Percentiles rank a stretch among this genome's conserved stretches.
Evolutionary conservation across 2,329 filamentous ascomycete genomes (phyloP).

Genomic region (Pseudocercospora pini-densiflorae): DNA sequence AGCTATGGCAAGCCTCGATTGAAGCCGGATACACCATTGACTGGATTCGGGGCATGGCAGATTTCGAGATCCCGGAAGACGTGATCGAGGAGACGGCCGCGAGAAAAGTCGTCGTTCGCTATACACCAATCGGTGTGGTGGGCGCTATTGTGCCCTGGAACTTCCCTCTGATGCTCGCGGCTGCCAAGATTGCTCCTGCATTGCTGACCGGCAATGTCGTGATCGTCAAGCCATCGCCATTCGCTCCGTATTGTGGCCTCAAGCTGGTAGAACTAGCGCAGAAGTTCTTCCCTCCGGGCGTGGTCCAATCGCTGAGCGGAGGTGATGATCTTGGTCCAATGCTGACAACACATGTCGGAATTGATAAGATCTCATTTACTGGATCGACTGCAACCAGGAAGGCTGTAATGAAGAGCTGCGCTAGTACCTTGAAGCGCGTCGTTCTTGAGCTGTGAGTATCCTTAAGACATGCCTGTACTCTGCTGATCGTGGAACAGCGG

Average conservation of each 20-base stretch:
- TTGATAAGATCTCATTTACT: conserved; percentile 68
- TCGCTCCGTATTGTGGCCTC: conserved; percentile 62
- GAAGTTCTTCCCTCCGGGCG: conserved; percentile 62
- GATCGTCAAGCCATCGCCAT: conserved; percentile 51
- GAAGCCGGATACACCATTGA: neutral
- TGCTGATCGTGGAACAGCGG: conserved; percentile 37
- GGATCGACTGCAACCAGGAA: conserved; percentile 65
- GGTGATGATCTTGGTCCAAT: conserved; percentile 64
- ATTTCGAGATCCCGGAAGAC: conserved; percentile 45
- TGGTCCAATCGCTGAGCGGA: conserved; percentile 64
- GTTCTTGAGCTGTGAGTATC: conserved; percentile 58
- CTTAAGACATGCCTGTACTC: too few species aligned
- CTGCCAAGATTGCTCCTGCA: conserved; percentile 61
- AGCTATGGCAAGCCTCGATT: too few species aligned
- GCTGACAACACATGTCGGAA: conserved; percentile 62
- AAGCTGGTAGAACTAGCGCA: conserved; percentile 36
- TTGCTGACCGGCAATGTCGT: conserved; percentile 54
- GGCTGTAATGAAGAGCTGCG: conserved; percentile 61
- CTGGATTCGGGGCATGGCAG: neutral
- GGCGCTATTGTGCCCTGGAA: conserved; percentile 55
- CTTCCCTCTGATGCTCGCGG: conserved; percentile 57
- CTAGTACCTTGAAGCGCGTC: conserved; percentile 63
- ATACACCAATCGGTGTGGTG: conserved; percentile 55
- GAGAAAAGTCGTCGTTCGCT: conserved; percentile 52
- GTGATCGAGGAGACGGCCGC: conserved; percentile 49